Percentiles rank a stretch among this genome's conserved stretches.
phyloP scores from a whole-genome alignment of 768 basidiomycete species.

The Pulveroboletus ravenelii region DNA sequence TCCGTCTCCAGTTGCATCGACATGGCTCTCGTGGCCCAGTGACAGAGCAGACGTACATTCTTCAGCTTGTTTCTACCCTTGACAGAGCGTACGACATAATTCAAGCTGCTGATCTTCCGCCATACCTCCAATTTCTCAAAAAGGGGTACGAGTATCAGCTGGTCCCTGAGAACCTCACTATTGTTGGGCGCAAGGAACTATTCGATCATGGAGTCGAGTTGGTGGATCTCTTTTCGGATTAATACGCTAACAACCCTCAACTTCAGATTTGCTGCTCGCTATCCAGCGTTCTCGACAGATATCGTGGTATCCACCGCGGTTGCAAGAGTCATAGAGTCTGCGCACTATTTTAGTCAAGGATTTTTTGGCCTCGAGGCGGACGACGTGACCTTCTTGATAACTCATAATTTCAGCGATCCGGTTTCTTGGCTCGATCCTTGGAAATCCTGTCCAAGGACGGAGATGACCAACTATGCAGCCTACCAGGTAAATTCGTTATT shows the following conservation, averaged over 20 bases:
- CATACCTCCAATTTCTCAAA: constrained; percentile 33
- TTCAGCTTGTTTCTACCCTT: too few species aligned
- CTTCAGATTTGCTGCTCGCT: constrained; percentile 18
- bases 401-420: constrained; percentile 31
- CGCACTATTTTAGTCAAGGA: constrained; percentile 37
- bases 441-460: constrained; percentile 35
- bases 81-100: too few species aligned
- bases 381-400: constrained; percentile 23
- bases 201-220: constrained; percentile 39
- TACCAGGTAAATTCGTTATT: background rate
- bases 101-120: constrained; percentile 28
- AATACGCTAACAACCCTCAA: background rate
- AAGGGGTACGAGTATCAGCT: constrained; percentile 32
- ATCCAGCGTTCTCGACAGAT: constrained; percentile 17
- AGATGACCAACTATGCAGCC: too few species aligned
- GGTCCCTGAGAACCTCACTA: constrained; percentile 34
- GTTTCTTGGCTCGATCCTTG: constrained; percentile 39
- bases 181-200: constrained; percentile 33
- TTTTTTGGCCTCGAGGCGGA: constrained; percentile 33
- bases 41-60: too few species aligned
- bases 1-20: too few species aligned
- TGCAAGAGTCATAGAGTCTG: constrained; percentile 35
- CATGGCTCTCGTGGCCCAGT: too few species aligned
- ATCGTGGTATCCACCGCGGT: constrained; percentile 9
- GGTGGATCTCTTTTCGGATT: constrained; percentile 1